Evolutionary conservation across 1,139 yeast species (phyloP), one percentile per base, ranked within the genome.

Genomic region (Yamadazyma dendronema): DNA sequence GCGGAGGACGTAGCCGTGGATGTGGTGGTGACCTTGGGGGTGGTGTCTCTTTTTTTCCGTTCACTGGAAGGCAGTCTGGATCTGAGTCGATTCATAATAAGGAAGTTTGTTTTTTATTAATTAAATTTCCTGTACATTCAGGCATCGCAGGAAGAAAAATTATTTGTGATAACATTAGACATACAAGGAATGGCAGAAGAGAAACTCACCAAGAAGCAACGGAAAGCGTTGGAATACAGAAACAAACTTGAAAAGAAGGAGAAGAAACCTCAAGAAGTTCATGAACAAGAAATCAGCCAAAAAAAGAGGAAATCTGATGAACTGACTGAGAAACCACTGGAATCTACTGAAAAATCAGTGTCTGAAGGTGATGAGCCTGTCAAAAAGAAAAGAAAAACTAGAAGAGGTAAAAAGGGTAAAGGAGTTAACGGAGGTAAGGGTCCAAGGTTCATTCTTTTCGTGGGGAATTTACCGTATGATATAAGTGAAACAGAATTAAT

Each of bases 381-480:
- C 4, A 69, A 67, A 50, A 83, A 83, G 65, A 84, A 83, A 56
- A 67, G 90, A 46, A 83, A 83, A 58, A 84, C 90, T 4, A 76
- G 92, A 65, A 69, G 90, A 63, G 89, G 90, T 16, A 81, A 81
- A 60, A 81, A 79, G 46, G 85, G 85, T 17, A 78, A 71, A 62
- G 79, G 76, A 12, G 63, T 59, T 4, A 68, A 70, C 43, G 65
- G 61, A 13, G 74, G 75, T 10, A 64, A 61, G 36, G 84, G 84
- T 0, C 86, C 88, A 28, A 66, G 95, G 51, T 89, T 85, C 53
- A 76, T 92, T 37, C 62, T 92, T 30, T 92, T 92, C 61, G 89
- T 89, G n/a, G 98, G 98, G 10, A 89, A 90, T 53, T 67, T 92
- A 42, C 96, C 97, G 2, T 87, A 79, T 58, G 81, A 81, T 44